Evolutionary conservation across 441 rosid species (phyloP), one percentile per base, ranked within the genome.

Genomic region (Populus hybrid): DNA sequence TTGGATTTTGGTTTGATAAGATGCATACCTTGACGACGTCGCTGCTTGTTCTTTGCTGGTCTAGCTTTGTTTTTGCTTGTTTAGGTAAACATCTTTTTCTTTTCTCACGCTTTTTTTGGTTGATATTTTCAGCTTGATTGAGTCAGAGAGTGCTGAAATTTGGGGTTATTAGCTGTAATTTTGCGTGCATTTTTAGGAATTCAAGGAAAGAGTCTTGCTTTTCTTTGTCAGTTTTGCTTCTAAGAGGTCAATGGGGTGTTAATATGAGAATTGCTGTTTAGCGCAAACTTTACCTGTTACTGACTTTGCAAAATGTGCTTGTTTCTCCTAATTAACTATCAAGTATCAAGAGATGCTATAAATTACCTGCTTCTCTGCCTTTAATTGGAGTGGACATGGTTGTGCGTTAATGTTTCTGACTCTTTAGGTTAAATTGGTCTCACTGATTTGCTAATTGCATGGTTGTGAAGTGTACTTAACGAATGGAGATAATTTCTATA

Each of bases 21-120:
- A 93, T 88, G 97, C 78, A 70, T 24, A 75, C 79, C 75, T 79
- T 83, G 82, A 69, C 76, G 87, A 67, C 67, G 70, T 70, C 83
- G 73, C 84, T 86, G 73, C 77, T 83, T 23, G 71, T 84, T 76
- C 82, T 89, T 74, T 87, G 79, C 82, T 80, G 79, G 24, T 85
- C 88, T 75, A 65, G 71, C 82, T 85, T 85, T 69, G 72, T 76
- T 79, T 84, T 82, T 73, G 38, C 86, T 59, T 90, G 84, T 89
- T 86, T 82, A 84, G 95, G 95, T 91, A 86, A 16, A 50, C 42
- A 18, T 28, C 73, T 64, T 59, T 8, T 57, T 18, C 5, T 16
- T 80, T 77, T 61, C 34, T 69, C 6, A 64, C n/a, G 34, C 8
- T 7, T 36, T 21, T 64, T 38, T 65, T 76, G 38, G 67, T 18